Evolutionary conservation across 1,284 basidiomycete genomes (phyloP).

Genomic region (Pisolithus thermaeus): DNA sequence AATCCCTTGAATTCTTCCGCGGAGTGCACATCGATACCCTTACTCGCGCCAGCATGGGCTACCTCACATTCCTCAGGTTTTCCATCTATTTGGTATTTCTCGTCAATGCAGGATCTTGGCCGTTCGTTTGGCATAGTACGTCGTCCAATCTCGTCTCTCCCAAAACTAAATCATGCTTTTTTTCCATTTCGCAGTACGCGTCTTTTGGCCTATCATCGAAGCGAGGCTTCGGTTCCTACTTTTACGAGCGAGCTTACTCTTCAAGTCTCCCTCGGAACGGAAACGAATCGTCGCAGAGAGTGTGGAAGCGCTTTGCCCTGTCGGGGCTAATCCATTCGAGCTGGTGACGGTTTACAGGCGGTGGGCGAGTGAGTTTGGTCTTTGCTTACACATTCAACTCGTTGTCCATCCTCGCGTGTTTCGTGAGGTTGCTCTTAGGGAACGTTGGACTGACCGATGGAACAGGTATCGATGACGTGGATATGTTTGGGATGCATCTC

Average conservation of each 20-base stretch:
- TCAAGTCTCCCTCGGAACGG: constrained; percentile 34
- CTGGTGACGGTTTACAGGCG: constrained; percentile 34
- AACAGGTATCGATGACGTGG: constrained; percentile 61
- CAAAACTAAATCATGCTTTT: neutral
- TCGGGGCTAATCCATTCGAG: constrained; percentile 55
- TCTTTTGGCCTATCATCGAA: constrained; percentile 45
- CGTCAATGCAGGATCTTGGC: constrained; percentile 53
- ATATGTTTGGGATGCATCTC: constrained; percentile 59
- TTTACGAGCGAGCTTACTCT: constrained; percentile 35
- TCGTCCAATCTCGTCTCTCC: constrained; percentile 8
- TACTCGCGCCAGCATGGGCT: constrained; percentile 1
- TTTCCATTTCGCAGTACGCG: constrained; percentile 39
- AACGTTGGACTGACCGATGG: neutral
- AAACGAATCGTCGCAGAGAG: constrained; percentile 37
- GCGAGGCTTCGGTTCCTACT: constrained; percentile 33
- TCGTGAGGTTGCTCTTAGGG: neutral
- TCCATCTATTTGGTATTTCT: constrained; percentile 36
- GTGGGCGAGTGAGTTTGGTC: constrained; percentile 49
- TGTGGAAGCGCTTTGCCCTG: constrained; percentile 42
- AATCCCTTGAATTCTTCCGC: constrained; percentile 1
- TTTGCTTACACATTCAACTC: neutral
- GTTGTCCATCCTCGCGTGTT: neutral
- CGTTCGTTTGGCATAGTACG: constrained; percentile 64
- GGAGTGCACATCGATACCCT: constrained; percentile 7
- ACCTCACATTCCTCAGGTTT: constrained; percentile 27